phyloP scores from a whole-genome alignment of 2,329 filamentous ascomycete genomes.

The Beauveria bassiana region DNA sequence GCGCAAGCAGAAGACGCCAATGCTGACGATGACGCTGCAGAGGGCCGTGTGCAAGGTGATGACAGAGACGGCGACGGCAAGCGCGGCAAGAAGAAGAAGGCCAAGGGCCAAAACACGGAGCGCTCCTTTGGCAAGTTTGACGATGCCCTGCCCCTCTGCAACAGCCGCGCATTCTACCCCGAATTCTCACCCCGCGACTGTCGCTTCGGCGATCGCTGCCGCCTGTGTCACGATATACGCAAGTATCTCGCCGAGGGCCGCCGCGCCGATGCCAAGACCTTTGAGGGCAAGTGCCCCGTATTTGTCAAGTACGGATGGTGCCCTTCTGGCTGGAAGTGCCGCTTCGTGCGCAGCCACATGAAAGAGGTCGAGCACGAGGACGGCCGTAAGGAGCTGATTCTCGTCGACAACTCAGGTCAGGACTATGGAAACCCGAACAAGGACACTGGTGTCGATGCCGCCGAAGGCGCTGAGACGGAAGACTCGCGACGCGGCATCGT shows the following conservation, averaged over 20 bases:
- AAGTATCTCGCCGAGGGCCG: conserved; percentile 79
- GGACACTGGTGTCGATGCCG: conserved; percentile 19
- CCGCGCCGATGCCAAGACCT: conserved; percentile 67
- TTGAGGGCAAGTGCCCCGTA: conserved; percentile 73
- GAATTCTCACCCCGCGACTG: conserved; percentile 81
- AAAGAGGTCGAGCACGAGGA: conserved; percentile 70
- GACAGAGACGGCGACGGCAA: conserved; percentile 33
- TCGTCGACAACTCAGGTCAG: conserved; percentile 41
- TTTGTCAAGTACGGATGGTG: conserved; percentile 72
- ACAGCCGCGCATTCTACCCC: conserved; percentile 58
- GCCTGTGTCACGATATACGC: conserved; percentile 73
- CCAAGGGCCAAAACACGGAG: conserved; percentile 66
- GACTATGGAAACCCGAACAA: conserved; percentile 9
- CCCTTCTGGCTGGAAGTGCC: conserved; percentile 85
- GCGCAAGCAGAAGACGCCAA: conserved; percentile 15
- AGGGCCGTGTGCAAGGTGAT: conserved; percentile 34
- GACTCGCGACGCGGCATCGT: conserved; percentile 58
- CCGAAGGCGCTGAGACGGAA: conserved; percentile 33
- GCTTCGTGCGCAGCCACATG: conserved; percentile 82
- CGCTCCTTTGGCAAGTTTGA: conserved; percentile 73
- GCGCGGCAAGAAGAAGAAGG: conserved; percentile 40
- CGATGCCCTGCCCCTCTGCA: conserved; percentile 72
- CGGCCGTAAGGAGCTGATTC: conserved; percentile 72
- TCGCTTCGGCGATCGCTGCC: conserved; percentile 72
- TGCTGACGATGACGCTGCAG: conserved; percentile 41